phyloP scores from a whole-genome alignment of 148 eudicot genomes.

The Suaeda aralocaspica region DNA sequence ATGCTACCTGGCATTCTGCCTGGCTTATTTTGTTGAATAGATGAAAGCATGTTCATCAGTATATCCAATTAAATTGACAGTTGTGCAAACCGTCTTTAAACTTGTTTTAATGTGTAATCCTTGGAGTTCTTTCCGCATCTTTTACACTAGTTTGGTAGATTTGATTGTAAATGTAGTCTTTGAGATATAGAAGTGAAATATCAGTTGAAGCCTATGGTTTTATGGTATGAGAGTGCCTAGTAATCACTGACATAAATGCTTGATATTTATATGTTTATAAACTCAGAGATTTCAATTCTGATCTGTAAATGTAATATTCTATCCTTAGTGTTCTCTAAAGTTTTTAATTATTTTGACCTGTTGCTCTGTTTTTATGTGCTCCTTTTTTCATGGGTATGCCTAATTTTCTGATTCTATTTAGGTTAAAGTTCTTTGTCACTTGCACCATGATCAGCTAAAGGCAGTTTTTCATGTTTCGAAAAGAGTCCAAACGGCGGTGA shows the following conservation, averaged over 20 bases:
- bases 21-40: too few species aligned
- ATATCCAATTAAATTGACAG: too few species aligned
- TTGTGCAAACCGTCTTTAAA: background rate
- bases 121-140: background rate
- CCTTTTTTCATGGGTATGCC: background rate
- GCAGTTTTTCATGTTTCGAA: conserved; percentile 89
- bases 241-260: background rate
- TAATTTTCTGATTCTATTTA: conserved; percentile 26
- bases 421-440: conserved; percentile 86
- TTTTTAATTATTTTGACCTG: background rate
- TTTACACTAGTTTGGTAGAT: too few species aligned
- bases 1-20: too few species aligned
- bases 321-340: background rate
- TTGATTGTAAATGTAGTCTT: too few species aligned
- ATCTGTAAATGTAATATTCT: too few species aligned
- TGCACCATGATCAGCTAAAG: conserved; percentile 92
- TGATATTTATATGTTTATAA: too few species aligned
- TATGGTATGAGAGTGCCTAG: background rate
- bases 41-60: too few species aligned
- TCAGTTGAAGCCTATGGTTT: background rate
- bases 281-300: too few species aligned
- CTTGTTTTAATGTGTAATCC: background rate
- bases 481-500: conserved; percentile 80
- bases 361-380: background rate
- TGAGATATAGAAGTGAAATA: background rate